Conservation (phyloP, 2,329 filamentous ascomycete species). For the Microascus cirrosus region DNA sequence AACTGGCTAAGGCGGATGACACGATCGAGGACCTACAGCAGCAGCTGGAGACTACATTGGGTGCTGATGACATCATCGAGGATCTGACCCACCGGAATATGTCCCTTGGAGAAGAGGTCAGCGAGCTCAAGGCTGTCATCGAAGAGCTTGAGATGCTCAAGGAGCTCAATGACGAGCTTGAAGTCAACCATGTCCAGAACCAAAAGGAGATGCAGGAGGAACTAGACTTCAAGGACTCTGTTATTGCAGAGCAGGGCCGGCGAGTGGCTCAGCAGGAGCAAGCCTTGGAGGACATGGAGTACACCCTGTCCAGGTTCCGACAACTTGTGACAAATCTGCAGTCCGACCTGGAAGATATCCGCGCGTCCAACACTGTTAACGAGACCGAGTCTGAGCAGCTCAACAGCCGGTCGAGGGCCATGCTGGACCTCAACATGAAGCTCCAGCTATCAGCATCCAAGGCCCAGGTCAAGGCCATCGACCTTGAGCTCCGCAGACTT, state of each 20-base stretch:
- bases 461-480: constrained; percentile 88
- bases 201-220: constrained; percentile 93
- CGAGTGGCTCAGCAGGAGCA: constrained; percentile 68
- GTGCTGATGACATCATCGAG: constrained; percentile 89
- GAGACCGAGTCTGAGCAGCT: constrained; percentile 89
- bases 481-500: constrained; percentile 75
- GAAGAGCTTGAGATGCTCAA: constrained; percentile 82
- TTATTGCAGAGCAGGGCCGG: constrained; percentile 73
- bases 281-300: constrained; percentile 75
- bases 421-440: constrained; percentile 95
- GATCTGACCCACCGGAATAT: constrained; percentile 83
- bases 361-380: constrained; percentile 81
- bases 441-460: constrained; percentile 83
- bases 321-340: constrained; percentile 81
- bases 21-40: constrained; percentile 78
- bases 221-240: constrained; percentile 73
- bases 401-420: constrained; percentile 75
- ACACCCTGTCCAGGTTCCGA: constrained; percentile 78
- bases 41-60: constrained; percentile 79
- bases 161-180: constrained; percentile 89
- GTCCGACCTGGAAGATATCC: constrained; percentile 80
- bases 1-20: constrained; percentile 59
- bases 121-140: constrained; percentile 70
- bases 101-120: constrained; percentile 69
- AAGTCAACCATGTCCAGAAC: constrained; percentile 84